Conservation (phyloP, 176 grass and related monocot species). For the Cenchrus fungigraminus region DNA sequence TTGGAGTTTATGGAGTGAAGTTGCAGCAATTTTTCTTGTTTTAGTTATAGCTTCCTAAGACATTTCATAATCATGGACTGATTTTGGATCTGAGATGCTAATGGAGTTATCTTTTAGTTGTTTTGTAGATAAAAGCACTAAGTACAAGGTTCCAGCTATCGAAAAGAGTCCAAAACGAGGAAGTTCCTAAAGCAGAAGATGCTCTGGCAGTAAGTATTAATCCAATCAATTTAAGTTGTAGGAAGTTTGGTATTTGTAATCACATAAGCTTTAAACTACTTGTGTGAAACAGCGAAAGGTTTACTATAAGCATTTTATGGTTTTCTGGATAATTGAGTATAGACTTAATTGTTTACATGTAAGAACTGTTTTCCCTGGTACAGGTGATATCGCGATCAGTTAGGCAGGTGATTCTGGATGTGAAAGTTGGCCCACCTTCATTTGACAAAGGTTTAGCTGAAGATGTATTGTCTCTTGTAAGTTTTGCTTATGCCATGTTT, state of each 20-base stretch:
- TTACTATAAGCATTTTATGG: background rate
- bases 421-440: slow-evolving; percentile 82
- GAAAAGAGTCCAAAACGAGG: slow-evolving; percentile 52
- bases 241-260: background rate
- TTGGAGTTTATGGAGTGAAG: background rate
- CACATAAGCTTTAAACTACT: slow-evolving; percentile 12
- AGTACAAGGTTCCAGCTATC: slow-evolving; percentile 56
- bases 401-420: slow-evolving; percentile 82
- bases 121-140: slow-evolving; percentile 75
- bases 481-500: slow-evolving; percentile 34
- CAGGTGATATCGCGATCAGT: slow-evolving; percentile 71
- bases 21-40: background rate
- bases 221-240: background rate
- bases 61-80: slow-evolving; percentile 19
- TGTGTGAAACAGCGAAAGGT: background rate
- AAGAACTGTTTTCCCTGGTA: slow-evolving; percentile 26
- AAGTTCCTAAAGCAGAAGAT: slow-evolving; percentile 63
- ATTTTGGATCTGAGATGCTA: slow-evolving; percentile 13
- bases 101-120: slow-evolving; percentile 47
- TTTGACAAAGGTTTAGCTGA: slow-evolving; percentile 73
- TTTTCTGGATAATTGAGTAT: slow-evolving; percentile 13
- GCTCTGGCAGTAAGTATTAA: slow-evolving; percentile 57
- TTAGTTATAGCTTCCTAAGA: background rate
- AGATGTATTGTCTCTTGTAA: slow-evolving; percentile 80
- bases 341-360: background rate